Percentiles rank a stretch among this genome's conserved stretches.
These are phyloP conservation scores for Vigna angularis DNA, from an alignment of 306 rosid genomes.

Conservation along the genomic window DNA sequence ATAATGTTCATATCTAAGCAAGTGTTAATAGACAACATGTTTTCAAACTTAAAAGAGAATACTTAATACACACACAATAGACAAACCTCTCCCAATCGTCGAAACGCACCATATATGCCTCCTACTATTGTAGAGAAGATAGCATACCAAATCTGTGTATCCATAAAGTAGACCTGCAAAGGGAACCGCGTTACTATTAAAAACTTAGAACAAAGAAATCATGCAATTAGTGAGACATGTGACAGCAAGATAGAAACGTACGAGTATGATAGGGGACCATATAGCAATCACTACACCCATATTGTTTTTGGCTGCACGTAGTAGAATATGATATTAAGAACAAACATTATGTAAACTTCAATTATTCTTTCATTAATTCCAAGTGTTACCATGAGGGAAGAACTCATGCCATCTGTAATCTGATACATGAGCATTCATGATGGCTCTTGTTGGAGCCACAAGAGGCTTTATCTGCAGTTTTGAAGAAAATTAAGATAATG, in stretches of 20 bases:
- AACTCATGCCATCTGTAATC: conserved; percentile 88
- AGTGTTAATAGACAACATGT: not conserved
- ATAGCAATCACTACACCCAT: conserved; percentile 87
- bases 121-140: conserved; percentile 90
- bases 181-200: conserved; percentile 14
- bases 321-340: conserved; percentile 44
- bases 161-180: conserved; percentile 96
- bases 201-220: conserved; percentile 31
- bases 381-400: conserved; percentile 82
- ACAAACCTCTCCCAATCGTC: conserved; percentile 97
- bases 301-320: conserved; percentile 80
- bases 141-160: conserved; percentile 99
- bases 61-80: conserved; percentile 31
- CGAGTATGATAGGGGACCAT: conserved; percentile 95
- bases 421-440: conserved; percentile 62
- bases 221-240: conserved; percentile 27
- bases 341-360: conserved; percentile 31
- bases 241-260: conserved; percentile 53
- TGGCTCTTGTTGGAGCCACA: conserved; percentile 80
- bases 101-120: conserved; percentile 95
- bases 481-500: conserved; percentile 34
- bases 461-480: conserved; percentile 88
- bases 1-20: not conserved
- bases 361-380: conserved; percentile 32
- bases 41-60: conserved; percentile 24